Conservation (phyloP, 805 yeast species). For the Cyberlindnera euphorbiae region DNA sequence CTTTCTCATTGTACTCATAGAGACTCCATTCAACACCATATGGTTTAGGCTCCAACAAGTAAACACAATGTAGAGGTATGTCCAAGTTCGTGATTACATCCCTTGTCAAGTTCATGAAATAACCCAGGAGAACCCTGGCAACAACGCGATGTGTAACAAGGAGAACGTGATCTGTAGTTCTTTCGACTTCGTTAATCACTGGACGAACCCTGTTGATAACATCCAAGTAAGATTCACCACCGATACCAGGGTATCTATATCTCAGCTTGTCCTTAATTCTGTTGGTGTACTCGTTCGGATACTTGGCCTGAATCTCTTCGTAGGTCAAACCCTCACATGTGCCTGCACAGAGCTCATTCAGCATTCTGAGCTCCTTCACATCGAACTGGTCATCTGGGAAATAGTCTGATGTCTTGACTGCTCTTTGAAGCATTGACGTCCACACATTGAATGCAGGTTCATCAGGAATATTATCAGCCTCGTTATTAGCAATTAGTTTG, state of each 20-base stretch:
- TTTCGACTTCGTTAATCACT: conserved; percentile 85
- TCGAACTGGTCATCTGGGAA: conserved; percentile 74
- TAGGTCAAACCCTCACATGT: conserved; percentile 90
- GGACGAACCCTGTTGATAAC: conserved; percentile 89
- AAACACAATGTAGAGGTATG: conserved; percentile 88
- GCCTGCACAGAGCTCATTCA: conserved; percentile 93
- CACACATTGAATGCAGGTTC: conserved; percentile 86
- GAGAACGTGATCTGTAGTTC: conserved; percentile 82
- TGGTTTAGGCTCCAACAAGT: conserved; percentile 87
- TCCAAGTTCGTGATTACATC: conserved; percentile 85
- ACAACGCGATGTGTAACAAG: conserved; percentile 89
- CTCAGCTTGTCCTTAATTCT: conserved; percentile 73
- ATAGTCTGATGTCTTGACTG: conserved; percentile 70
- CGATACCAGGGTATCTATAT: conserved; percentile 94
- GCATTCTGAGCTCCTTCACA: conserved; percentile 84
- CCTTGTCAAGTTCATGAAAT: conserved; percentile 77
- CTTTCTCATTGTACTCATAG: conserved; percentile 76
- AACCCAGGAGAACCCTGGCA: conserved; percentile 79
- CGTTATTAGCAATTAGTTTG: conserved; percentile 30
- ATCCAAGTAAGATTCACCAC: conserved; percentile 94
- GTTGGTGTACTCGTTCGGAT: conserved; percentile 75
- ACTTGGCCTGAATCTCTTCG: conserved; percentile 66
- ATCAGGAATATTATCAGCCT: conserved; percentile 35
- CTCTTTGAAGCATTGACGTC: conserved; percentile 82
- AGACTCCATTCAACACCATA: conserved; percentile 93